Evolutionary conservation across 495 filamentous ascomycete species (phyloP), one percentile per base, ranked within the genome.

Genomic region (Lepraria neglecta): DNA sequence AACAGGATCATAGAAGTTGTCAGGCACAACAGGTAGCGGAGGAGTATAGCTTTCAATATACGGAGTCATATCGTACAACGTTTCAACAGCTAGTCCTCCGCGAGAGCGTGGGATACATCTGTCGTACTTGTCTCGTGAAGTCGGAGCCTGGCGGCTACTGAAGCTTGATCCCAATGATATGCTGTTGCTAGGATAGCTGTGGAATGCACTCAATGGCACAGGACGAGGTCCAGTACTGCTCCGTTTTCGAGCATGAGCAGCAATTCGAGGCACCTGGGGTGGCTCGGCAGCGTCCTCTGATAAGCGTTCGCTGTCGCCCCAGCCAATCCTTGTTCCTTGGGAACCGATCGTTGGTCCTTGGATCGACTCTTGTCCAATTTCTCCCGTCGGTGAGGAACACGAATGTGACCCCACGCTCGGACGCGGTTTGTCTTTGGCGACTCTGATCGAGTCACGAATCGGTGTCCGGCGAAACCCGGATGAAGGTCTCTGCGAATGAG

Each of bases 381-480:
- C 66, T 61, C 60, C 62, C 65, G 65, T 44, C 65, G 67, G 58
- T 42, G 65, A 64, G 12, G 71, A 56, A 52, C 64, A 61, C 59
- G 64, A 45, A 65, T 69, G 47, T 64, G 66, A 33, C 62, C 67
- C 62, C 17, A 67, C 30, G 12, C 44, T 67, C 62, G 76, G 82
- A 15, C 84, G 78, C 28, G 82, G 79, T 67, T 85, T 90, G 57
- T 87, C 84, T 72, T 96, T 96, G 31, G 92, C 91, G 14, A 96
- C 80, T 14, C 90, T 82, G 59, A 97, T 92, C 0, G 92, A 96
- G 73, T 97, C 94, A 33, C 91, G 87, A 63, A 95, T 91, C 6
- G 87, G 87, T 33, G 81, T 77, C 15, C 80, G 76, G 27, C 87
- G 81, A 56, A 85, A 71, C 6, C 73, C 56, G 44, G 76, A 70